Conservation (phyloP, 176 grass and related monocot species). For the Bromus sterilis region DNA sequence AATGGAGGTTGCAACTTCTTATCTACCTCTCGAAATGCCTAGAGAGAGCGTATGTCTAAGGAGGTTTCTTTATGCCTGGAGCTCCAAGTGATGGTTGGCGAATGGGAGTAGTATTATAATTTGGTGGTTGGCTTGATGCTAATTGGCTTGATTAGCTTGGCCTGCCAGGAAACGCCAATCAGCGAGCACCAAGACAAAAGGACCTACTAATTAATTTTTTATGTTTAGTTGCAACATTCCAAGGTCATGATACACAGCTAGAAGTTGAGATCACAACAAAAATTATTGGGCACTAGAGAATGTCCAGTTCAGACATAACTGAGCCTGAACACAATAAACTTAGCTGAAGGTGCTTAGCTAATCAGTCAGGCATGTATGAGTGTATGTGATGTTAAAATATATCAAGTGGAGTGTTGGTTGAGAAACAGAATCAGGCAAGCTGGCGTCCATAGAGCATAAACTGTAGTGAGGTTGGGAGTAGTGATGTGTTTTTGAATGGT, state of each 20-base stretch:
- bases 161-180: conserved; percentile 29
- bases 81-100: conserved; percentile 25
- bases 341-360: background rate
- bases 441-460: background rate
- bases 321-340: background rate
- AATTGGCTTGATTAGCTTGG: conserved; percentile 29
- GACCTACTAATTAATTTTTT: conserved; percentile 7
- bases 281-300: background rate
- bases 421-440: background rate
- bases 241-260: conserved; percentile 9
- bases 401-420: background rate
- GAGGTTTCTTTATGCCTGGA: conserved; percentile 10
- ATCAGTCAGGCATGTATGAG: background rate
- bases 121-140: conserved; percentile 32
- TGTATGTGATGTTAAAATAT: background rate
- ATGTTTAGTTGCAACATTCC: conserved; percentile 18
- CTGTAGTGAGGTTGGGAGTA: background rate
- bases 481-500: conserved; percentile 26
- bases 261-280: background rate
- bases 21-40: conserved; percentile 22
- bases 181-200: conserved; percentile 22
- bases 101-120: conserved; percentile 32
- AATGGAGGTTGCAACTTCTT: conserved; percentile 43
- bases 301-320: conserved; percentile 17
- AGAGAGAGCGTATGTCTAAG: background rate